Percentiles rank a stretch among this genome's conserved stretches.
Conservation (phyloP, 1,284 basidiomycete species). For the Ganoderma sinense region DNA sequence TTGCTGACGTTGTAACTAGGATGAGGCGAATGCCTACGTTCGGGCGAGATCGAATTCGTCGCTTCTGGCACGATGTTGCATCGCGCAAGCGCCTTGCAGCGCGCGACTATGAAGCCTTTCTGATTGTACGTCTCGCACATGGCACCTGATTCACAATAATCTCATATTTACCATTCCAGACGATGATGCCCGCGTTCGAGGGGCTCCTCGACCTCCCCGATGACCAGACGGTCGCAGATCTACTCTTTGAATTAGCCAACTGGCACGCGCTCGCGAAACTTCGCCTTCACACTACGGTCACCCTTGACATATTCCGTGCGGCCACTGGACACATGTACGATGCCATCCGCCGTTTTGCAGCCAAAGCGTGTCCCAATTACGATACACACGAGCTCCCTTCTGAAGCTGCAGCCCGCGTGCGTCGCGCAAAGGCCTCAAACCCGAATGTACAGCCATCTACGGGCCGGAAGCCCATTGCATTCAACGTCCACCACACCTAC, state of each 20-base stretch:
- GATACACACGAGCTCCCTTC: conserved; percentile 37
- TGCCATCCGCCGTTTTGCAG: conserved; percentile 30
- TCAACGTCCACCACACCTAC: conserved; percentile 38
- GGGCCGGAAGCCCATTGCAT: background rate
- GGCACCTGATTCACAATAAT: too few species aligned
- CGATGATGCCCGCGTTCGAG: background rate
- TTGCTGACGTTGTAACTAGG: background rate
- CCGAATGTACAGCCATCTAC: background rate
- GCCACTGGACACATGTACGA: conserved; percentile 31
- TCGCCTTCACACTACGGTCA: conserved; percentile 38
- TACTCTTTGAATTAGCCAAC: conserved; percentile 25
- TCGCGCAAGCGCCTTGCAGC: conserved; percentile 39
- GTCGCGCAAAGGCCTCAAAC: too few species aligned
- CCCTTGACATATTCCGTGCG: conserved; percentile 28
- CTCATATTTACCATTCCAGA: background rate
- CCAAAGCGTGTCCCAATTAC: conserved; percentile 24
- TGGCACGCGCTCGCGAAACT: conserved; percentile 42
- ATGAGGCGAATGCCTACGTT: conserved; percentile 33
- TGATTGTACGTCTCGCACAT: background rate
- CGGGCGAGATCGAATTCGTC: conserved; percentile 33
- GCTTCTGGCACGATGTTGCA: conserved; percentile 30
- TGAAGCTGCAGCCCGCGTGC: conserved; percentile 31
- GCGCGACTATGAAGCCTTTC: conserved; percentile 14
- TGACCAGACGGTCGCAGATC: conserved; percentile 12
- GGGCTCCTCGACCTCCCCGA: background rate